Conservation (phyloP, 1,284 basidiomycete species). For the Ganoderma sinense region DNA sequence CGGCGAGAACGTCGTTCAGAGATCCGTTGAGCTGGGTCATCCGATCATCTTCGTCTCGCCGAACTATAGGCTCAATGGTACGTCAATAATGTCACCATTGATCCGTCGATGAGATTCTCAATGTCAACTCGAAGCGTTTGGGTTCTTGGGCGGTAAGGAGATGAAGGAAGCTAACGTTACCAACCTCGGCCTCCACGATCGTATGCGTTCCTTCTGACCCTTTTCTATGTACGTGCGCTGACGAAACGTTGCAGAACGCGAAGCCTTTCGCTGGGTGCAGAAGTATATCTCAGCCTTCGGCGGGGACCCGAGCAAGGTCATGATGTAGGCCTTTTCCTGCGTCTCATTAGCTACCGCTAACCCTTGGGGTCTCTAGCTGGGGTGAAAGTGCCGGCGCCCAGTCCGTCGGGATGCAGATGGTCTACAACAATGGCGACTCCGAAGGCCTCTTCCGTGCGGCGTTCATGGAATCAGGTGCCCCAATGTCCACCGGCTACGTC, state of each 20-base stretch:
- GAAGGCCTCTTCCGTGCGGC: constrained; percentile 42
- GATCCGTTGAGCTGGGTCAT: background rate
- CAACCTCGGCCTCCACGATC: constrained; percentile 62
- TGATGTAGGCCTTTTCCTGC: background rate
- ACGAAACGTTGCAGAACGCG: constrained; percentile 6
- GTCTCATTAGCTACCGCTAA: no score
- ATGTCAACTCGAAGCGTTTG: background rate
- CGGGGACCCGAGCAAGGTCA: constrained; percentile 8
- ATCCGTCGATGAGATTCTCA: background rate
- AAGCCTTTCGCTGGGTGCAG: constrained; percentile 6
- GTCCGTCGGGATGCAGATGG: constrained; percentile 16
- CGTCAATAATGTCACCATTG: background rate
- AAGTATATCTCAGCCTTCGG: constrained; percentile 10
- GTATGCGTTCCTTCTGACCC: constrained; percentile 37
- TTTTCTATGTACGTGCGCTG: background rate
- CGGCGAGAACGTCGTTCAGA: background rate
- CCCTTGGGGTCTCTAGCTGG: background rate
- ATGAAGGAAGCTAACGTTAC: constrained; percentile 56
- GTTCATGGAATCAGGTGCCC: constrained; percentile 47
- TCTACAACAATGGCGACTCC: constrained; percentile 9
- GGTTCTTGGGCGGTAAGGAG: constrained; percentile 36
- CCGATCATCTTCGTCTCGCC: background rate
- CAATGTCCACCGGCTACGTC: constrained; percentile 34
- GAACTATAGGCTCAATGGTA: background rate
- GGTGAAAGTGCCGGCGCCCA: constrained; percentile 15